A percentile compares a stretch with the other conserved stretches of the same genome.
Conservation (phyloP, 2,329 filamentous ascomycete species). For the Xylaria sp. region DNA sequence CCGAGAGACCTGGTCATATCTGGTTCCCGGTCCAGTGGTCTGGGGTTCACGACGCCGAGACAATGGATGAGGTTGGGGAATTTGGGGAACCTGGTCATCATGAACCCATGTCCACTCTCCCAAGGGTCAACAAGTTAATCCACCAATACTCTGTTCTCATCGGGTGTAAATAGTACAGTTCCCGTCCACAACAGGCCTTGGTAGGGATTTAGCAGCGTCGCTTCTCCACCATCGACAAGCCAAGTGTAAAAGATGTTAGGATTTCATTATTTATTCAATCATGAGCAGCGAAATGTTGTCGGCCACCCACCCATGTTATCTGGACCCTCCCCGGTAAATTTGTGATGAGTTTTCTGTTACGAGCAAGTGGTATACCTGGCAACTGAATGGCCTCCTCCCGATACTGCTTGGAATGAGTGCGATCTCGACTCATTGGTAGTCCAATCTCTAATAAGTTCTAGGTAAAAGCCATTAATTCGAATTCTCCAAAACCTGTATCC, state of each 20-base stretch:
- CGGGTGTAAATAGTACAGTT: slow-evolving; percentile 8
- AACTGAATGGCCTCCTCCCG: not conserved
- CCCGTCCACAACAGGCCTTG: slow-evolving; percentile 11
- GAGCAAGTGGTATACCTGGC: not conserved
- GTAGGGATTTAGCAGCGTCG: not conserved
- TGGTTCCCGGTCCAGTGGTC: slow-evolving; percentile 12
- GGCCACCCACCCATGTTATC: not conserved
- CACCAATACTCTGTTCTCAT: slow-evolving; percentile 33
- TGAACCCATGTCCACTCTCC: slow-evolving; percentile 1
- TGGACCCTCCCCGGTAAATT: not conserved
- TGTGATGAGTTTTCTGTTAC: not conserved
- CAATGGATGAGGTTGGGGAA: slow-evolving; percentile 33
- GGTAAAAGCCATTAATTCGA: not conserved
- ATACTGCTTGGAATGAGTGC: not conserved
- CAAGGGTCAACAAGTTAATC: slow-evolving; percentile 25
- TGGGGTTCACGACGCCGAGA: slow-evolving; percentile 13
- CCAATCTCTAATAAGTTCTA: not conserved
- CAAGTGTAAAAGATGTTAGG: not conserved
- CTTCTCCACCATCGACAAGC: slow-evolving; percentile 7
- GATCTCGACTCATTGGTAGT: not conserved
- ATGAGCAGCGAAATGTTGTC: not conserved
- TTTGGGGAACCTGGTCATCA: slow-evolving; percentile 25
- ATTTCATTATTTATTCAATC: not conserved
- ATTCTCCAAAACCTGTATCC: slow-evolving; percentile 3
- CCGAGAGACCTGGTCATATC: slow-evolving; percentile 8